Evolutionary conservation across 305 asterid species (phyloP), one percentile per base, ranked within the genome.

Genomic region (Nicotiana rustica): DNA sequence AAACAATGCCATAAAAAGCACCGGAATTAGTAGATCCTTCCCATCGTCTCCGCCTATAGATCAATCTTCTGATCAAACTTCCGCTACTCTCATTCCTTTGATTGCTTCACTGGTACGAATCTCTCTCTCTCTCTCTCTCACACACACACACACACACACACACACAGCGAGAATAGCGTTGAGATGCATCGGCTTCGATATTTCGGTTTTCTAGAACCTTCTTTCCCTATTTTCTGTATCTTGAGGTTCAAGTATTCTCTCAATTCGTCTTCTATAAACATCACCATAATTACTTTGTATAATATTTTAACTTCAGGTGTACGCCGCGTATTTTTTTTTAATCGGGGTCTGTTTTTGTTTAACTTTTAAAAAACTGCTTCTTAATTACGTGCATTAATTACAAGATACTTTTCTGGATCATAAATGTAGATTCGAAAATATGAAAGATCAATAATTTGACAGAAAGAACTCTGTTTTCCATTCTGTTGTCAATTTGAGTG

Each of bases 21-120:
- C 9, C 25, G 80, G 65, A 75, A 75, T 14, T 75, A 52, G 65
- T 47, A 75, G 80, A 52, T 75, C 80, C 47, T 52, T 15, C 29
- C 59, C 47, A 49, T 75, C 65, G 15, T 75, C 80, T 52, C 80
- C 47, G 47, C 3, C 19, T 25, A 49, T 14, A 73, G 65, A 75
- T 75, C 41, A 44, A 35, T 71, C 38, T 21, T 12, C 62, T 47
- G 19, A 71, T 71, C 47, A 75, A 1, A 52, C 55, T 75, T 75
- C 65, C 55, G 29, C 17, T 73, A 29, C 79, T 25, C 41, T 19
- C 21, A 13, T 44, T 71, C 78, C 38, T 2, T 70, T n/a, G 10
- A 38, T 73, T 73, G 64, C 64, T 73, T 73, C 21, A 0, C 29
- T 15, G 80, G 80, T 73, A 73, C 2, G 38, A 47, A 49, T 47